phyloP scores from a whole-genome alignment of 768 basidiomycete species.

The Suillus placidus region DNA sequence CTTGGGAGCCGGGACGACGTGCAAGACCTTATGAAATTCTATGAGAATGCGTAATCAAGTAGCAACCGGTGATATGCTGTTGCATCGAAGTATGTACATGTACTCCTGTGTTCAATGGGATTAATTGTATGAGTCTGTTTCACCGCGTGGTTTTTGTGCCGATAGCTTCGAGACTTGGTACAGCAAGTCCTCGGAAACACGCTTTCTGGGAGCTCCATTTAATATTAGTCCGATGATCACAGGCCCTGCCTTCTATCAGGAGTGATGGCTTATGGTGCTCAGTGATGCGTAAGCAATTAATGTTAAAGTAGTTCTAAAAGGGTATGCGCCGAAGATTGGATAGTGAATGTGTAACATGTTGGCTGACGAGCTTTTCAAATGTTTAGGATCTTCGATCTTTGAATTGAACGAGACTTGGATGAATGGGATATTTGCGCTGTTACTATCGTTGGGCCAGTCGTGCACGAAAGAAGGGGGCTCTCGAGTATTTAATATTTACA shows the following conservation, averaged over 20 bases:
- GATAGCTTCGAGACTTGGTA: neutral
- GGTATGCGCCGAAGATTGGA: neutral
- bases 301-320: too few species aligned
- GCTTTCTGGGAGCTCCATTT: neutral
- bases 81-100: neutral
- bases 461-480: too few species aligned
- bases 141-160: neutral
- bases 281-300: neutral
- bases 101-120: neutral
- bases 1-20: slow-evolving; percentile 95
- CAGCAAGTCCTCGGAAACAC: neutral
- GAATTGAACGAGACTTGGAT: neutral
- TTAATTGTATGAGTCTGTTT: neutral
- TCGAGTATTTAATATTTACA: too few species aligned
- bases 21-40: slow-evolving; percentile 85
- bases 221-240: neutral
- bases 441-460: neutral
- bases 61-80: neutral
- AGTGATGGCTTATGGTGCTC: neutral
- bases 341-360: neutral
- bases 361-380: too few species aligned
- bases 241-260: neutral
- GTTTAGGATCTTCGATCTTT: neutral
- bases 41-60: slow-evolving; percentile 43
- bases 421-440: neutral